Evolutionary conservation across 2,329 filamentous ascomycete species (phyloP), one percentile per base, ranked within the genome.

Genomic region (Exophiala sideris): DNA sequence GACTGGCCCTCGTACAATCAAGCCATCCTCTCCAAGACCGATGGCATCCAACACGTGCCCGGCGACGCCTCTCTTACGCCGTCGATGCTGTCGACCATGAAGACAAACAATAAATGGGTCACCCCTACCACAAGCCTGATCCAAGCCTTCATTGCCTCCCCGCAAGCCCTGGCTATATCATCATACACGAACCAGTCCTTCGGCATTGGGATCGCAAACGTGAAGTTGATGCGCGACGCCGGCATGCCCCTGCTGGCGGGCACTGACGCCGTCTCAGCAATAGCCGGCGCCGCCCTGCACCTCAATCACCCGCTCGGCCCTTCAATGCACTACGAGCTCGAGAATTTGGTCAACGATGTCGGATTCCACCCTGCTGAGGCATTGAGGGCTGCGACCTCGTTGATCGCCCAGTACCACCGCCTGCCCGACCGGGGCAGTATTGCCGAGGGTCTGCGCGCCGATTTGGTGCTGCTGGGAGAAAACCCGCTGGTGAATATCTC

Each of bases 401-500:
- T 58, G 5, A 50, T 62, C 1, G 63, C 64, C 2, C 40, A 39
- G 32, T 39, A 38, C 41, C 59, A 58, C 48, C 45, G 52, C 2
- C 60, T 62, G 29, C n/a, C 39, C 24, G 62, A 65, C 51, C 55
- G 64, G 11, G 64, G 64, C 9, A n/a, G 48, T 5, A 60, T 65
- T 47, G 33, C 5, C 4, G 47, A 18, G 9, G 47, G 47, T 7
- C 39, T 40, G 12, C 33, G 47, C 2, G 47, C 47, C 1, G 47
- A 49, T 29, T 6, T 49, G 12, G n/a, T 49, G 11, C 16, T 49
- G 1, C 12, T 49, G 16, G 24, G 29, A 5, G 39, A 34, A 18
- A 49, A 49, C 18, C 47, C 47, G 6, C 29, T 49, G 34, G 11
- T 11, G 16, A 39, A 40, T 40, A 49, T 49, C 34, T 39, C 47